Evolutionary conservation across 352 stramenopile genomes (phyloP), one percentile per base, ranked within the genome.

Genomic region (Phytophthora crassamura): DNA sequence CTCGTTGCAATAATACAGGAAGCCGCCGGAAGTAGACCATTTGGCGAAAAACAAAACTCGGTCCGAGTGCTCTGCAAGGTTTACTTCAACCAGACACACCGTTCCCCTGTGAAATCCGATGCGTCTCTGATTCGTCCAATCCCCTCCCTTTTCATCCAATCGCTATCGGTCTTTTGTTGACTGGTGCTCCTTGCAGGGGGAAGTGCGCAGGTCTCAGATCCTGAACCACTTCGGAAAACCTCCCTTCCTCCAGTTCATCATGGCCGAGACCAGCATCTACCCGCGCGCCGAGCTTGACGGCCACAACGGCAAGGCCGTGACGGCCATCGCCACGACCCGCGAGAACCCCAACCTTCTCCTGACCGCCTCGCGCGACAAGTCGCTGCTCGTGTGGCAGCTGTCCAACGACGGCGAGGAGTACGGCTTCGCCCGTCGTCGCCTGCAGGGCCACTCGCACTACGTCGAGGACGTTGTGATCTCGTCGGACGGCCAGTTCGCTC

Each of bases 401-500:
- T 94, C 85, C 34, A 97, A 94, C 78, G 94, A 99, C 64, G 88
- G 99, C 49, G 97, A 99, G 64, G 99, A 86, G 77, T 99, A 99
- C 83, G 98, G 97, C 73, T 99, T 98, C 74, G 95, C 98, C 35
- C 95, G 96, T 69, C 96, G 97, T 68, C 94, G 96, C 49, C 83
- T 99, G 33, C 94, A 92, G 56, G 98, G 98, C 84, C 98, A 99
- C 90, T 98, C 93, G 69, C 98, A 99, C 95, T 99, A 99, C 79
- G 98, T 99, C 10, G 93, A 97, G 68, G 98, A 99, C 72, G 97
- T 99, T 34, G 97, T 99, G 59, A 99, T 99, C 84, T 99, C 94
- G 61, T 98, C 84, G 62, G 98, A 99, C 81, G 98, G 98, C 63
- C 96, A 99, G 73, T 99, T 99, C 77, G 97, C 97, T 33, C 90